A percentile compares a stretch with the other conserved stretches of the same genome.
Conservation (phyloP, 352 stramenopile species). For the Pythium pyrilobum region DNA sequence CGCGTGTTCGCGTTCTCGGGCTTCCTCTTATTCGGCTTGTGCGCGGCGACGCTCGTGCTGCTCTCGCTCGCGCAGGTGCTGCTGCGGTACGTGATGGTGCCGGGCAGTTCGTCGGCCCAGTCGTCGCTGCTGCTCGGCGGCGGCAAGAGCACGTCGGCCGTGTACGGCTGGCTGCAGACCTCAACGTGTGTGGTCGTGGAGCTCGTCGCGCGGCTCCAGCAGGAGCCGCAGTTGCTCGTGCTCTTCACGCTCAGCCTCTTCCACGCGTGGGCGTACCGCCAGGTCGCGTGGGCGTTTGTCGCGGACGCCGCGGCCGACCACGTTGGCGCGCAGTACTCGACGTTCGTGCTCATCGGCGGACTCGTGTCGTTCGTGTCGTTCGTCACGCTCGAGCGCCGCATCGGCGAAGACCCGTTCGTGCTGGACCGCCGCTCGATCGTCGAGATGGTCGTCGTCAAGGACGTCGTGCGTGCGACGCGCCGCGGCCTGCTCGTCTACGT, state of each 20-base stretch:
- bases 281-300: constrained; percentile 12
- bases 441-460: constrained; percentile 16
- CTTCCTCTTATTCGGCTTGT: constrained; percentile 11
- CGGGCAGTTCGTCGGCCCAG: constrained; percentile 11
- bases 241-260: constrained; percentile 23
- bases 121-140: constrained; percentile 19
- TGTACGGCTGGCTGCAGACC: constrained; percentile 24
- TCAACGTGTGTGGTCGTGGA: constrained; percentile 19
- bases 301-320: constrained; percentile 2
- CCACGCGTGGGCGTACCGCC: constrained; percentile 21
- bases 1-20: constrained; percentile 19
- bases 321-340: constrained; percentile 15
- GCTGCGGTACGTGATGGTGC: constrained; percentile 26
- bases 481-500: constrained; percentile 18
- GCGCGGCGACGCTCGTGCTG: constrained; percentile 7
- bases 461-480: constrained; percentile 16
- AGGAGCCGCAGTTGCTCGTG: constrained; percentile 28
- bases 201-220: constrained; percentile 16
- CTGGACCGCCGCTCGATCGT: constrained; percentile 24
- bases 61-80: constrained; percentile 19
- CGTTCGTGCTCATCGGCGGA: constrained; percentile 14
- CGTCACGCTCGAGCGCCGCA: constrained; percentile 15
- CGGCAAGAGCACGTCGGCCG: constrained; percentile 19
- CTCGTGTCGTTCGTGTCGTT: constrained; percentile 25
- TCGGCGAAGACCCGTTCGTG: constrained; percentile 24